Conservation (phyloP, 805 yeast species). For the Wickerhamiella shivajii region DNA sequence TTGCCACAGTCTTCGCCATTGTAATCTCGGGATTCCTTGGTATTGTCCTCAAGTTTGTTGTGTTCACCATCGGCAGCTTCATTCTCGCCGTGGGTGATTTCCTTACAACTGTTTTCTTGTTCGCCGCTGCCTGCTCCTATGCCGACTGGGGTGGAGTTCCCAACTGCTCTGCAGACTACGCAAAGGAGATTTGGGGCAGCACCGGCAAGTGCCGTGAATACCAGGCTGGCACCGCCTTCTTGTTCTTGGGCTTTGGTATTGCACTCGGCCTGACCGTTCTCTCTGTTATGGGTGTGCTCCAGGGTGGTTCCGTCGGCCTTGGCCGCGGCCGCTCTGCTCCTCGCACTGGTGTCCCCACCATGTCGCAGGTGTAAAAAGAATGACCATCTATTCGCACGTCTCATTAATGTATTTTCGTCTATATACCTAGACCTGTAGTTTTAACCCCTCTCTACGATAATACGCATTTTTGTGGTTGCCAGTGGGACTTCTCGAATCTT, state of each 20-base stretch:
- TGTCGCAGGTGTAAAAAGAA: constrained; percentile 62
- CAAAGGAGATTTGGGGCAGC: constrained; percentile 28
- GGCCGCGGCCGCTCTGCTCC: constrained; percentile 34
- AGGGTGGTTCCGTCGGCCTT: constrained; percentile 45
- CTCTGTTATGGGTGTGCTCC: constrained; percentile 36
- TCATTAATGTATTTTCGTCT: constrained; percentile 9
- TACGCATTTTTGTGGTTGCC: no score
- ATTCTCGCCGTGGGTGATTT: constrained; percentile 64
- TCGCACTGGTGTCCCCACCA: constrained; percentile 78
- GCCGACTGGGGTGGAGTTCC: constrained; percentile 58
- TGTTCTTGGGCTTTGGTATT: constrained; percentile 69
- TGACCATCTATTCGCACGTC: constrained; percentile 6
- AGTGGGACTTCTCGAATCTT: no score
- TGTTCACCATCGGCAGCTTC: constrained; percentile 77
- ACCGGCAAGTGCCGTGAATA: constrained; percentile 96
- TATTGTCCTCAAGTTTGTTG: constrained; percentile 56
- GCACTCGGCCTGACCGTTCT: constrained; percentile 50
- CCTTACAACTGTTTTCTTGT: constrained; percentile 79
- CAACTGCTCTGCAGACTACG: constrained; percentile 8
- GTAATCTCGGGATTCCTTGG: constrained; percentile 52
- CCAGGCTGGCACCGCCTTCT: constrained; percentile 71
- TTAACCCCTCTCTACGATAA: no score
- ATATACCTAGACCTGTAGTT: no score
- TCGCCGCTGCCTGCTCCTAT: constrained; percentile 87
- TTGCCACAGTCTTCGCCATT: constrained; percentile 76